Base-by-base conservation (phyloP, 2,329 filamentous ascomycete genomes). In the Sporothrix brasiliensis region DNA sequence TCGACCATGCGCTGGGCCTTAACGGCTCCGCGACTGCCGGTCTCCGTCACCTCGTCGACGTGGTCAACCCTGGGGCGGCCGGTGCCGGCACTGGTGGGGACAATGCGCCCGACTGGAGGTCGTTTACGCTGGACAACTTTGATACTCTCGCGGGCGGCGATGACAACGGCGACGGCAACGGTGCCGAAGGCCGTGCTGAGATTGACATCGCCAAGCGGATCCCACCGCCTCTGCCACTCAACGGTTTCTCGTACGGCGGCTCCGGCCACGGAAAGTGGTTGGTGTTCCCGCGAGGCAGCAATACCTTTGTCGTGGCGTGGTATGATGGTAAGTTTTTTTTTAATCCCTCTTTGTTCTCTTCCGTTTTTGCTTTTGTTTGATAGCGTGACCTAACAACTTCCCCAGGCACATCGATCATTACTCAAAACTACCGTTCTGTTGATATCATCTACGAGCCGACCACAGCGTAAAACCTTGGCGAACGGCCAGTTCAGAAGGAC, bases 1-100 rank as follows among this genome's bases (percentile, higher is more conserved):
- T 79, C 53, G 78, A 80, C 75, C 77, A 79, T 71, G 76, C 76
- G 3, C 77, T 83, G 49, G 80, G 77, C 24, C 76, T 82, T 41
- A 72, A 79, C n/a, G 80, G 81, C 63, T 68, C 71, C 5, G 34
- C 24, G 50, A 52, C 30, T 1, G 63, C 52, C 63, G 77, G 75
- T 0, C 74, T 81, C 56, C 74, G 77, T 73, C 74, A 75, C 63
- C 74, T 82, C 14, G 73, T 76, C 27, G 77, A 79, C 72, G 76
- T 81, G 69, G 73, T 73, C 24, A 78, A 79, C 72, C 79, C 80
- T 6, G 19, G 27, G 24, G 50, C 30, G 16, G 73, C 71, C 27
- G 71, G 71, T 1, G 65, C 74, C 19, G 63, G 72, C 10, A 74
- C 75, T 7, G 74, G 75, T 21, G 70, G 69, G 5, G 47, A 30